phyloP scores from a whole-genome alignment of 257 asterid genomes.

The Nicotiana knightiana region DNA sequence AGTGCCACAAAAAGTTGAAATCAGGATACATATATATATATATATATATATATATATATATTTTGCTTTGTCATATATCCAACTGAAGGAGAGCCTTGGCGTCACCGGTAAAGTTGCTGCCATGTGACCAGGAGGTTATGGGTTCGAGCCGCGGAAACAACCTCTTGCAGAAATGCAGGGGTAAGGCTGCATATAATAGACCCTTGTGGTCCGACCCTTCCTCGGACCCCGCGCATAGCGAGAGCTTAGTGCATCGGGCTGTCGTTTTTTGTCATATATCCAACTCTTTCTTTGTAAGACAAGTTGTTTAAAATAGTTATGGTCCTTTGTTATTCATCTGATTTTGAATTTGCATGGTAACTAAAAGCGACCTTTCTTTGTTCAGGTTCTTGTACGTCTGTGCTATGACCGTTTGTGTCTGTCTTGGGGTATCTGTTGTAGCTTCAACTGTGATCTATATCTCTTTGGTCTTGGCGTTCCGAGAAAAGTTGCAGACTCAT shows the following conservation, averaged over 20 bases:
- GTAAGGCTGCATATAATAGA: no score
- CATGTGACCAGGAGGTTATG: no score
- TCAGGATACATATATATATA: not conserved
- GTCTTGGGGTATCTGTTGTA: conserved; percentile 48
- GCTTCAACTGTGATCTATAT: conserved; percentile 43
- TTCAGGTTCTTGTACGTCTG: conserved; percentile 77
- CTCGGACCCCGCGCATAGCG: no score
- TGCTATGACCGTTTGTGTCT: conserved; percentile 70
- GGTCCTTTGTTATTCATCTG: no score
- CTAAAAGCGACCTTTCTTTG: not conserved
- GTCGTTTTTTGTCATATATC: no score
- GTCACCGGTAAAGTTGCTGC: no score
- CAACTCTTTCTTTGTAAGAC: no score
- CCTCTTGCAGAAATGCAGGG: no score
- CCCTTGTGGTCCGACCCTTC: no score
- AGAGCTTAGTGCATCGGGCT: no score
- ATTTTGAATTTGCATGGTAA: not conserved
- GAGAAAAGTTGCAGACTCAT: conserved; percentile 22
- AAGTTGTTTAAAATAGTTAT: not conserved
- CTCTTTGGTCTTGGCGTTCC: conserved; percentile 25
- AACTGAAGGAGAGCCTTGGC: not conserved
- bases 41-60: not conserved
- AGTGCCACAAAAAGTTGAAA: conserved; percentile 16
- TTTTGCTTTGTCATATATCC: not conserved
- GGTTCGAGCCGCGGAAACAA: no score